These are phyloP conservation scores for Toxicodendron radicans DNA, from an alignment of 345 rosid species.

Conservation along the genomic window DNA sequence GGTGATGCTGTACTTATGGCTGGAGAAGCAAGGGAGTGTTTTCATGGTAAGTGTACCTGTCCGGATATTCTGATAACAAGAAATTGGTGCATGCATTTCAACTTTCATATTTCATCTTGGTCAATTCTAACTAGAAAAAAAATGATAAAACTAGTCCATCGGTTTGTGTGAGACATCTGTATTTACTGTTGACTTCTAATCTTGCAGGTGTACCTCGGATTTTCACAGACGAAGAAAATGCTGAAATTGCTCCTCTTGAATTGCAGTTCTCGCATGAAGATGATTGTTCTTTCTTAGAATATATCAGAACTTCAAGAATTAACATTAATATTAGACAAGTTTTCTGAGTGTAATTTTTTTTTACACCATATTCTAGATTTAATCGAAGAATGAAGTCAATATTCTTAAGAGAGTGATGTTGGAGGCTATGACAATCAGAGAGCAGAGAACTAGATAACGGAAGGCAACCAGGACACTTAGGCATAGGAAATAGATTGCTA, in stretches of 20 bases:
- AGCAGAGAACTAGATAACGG: neutral
- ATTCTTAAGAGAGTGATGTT: neutral
- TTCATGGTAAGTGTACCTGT: conserved; percentile 56
- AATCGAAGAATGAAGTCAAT: neutral
- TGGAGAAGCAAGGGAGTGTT: conserved; percentile 93
- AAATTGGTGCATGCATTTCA: neutral
- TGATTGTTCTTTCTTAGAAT: conserved; percentile 48
- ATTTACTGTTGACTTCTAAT: conserved; percentile 1
- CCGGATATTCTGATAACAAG: neutral
- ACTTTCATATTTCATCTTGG: neutral
- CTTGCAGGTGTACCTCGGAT: conserved; percentile 78
- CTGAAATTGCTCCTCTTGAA: conserved; percentile 63
- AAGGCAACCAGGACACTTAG: neutral
- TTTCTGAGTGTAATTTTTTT: conserved; percentile 32
- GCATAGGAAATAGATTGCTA: neutral
- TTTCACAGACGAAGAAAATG: conserved; percentile 60
- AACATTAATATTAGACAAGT: conserved; percentile 90
- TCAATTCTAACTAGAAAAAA: neutral
- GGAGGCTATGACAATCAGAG: neutral
- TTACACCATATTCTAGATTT: neutral
- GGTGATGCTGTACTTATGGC: conserved; percentile 95
- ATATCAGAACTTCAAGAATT: conserved; percentile 76
- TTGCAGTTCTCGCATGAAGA: conserved; percentile 38
- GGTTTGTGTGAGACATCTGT: no score
- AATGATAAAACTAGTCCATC: neutral